These are phyloP conservation scores for Hirsutella thompsonii DNA, from an alignment of 2,329 filamentous ascomycete genomes.

Conservation along the genomic window DNA sequence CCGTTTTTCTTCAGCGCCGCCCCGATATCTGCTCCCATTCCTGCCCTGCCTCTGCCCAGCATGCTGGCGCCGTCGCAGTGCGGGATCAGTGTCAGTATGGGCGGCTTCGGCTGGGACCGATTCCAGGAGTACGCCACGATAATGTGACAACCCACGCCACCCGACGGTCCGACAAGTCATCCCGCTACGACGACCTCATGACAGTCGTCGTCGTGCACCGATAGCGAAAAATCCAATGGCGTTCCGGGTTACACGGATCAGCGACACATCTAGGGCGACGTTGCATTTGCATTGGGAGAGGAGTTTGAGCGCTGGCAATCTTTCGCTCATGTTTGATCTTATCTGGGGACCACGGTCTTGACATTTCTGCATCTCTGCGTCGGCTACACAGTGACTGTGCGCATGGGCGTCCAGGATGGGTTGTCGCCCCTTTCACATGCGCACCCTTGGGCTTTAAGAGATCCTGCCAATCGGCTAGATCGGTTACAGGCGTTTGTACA, in stretches of 20 bases:
- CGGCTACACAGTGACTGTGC: constrained; percentile 33
- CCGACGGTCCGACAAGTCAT: constrained; percentile 15
- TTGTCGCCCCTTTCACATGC: constrained; percentile 22
- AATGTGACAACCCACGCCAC: constrained; percentile 60
- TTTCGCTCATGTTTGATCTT: constrained; percentile 15
- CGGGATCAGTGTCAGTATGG: constrained; percentile 61
- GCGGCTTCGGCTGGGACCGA: constrained; percentile 70
- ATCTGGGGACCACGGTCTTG: not conserved
- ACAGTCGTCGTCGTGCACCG: not conserved
- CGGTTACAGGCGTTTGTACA: constrained; percentile 16
- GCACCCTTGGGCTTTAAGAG: constrained; percentile 7
- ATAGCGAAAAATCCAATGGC: not conserved
- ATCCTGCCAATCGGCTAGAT: constrained; percentile 28
- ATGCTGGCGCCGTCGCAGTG: constrained; percentile 70
- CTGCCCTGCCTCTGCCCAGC: constrained; percentile 71
- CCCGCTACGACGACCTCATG: not conserved
- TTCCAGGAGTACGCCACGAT: constrained; percentile 77
- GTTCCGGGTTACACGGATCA: constrained; percentile 12
- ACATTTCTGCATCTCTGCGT: constrained; percentile 20
- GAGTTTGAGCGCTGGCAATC: constrained; percentile 26
- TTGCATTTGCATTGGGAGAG: constrained; percentile 28
- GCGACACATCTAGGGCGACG: constrained; percentile 21
- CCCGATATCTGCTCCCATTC: constrained; percentile 59
- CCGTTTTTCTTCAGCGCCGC: constrained; percentile 71
- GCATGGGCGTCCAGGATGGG: not conserved